phyloP scores from a whole-genome alignment of 768 basidiomycete genomes.

The Rhodotorula graminis region DNA sequence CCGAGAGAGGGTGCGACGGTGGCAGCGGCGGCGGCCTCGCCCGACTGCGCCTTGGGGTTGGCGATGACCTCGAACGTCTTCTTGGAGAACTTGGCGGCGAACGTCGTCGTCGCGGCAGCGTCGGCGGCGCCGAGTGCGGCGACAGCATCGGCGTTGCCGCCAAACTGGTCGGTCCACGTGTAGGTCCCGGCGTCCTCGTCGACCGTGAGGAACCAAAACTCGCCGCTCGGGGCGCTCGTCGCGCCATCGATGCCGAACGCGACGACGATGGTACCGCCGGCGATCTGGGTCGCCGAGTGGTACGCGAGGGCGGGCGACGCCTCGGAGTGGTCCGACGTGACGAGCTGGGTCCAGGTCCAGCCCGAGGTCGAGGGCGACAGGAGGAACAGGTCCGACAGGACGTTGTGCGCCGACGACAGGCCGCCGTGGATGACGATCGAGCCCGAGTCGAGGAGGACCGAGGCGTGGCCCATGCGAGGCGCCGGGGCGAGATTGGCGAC shows the following conservation, averaged over 20 bases:
- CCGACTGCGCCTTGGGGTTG: conserved; percentile 22
- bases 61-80: conserved; percentile 13
- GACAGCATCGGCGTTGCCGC: conserved; percentile 3
- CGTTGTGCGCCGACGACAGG: conserved; percentile 2
- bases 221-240: conserved; percentile 5
- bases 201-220: conserved; percentile 36
- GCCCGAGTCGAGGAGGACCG: conserved; percentile 13
- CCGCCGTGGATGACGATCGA: conserved; percentile 40
- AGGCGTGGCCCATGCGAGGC: conserved; percentile 37
- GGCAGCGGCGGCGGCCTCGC: not conserved
- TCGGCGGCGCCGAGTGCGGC: too few relatives aligned
- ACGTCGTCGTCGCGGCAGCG: not conserved
- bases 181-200: conserved; percentile 17
- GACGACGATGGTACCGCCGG: conserved; percentile 24
- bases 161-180: conserved; percentile 24
- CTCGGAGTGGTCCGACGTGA: conserved; percentile 17
- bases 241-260: conserved; percentile 36
- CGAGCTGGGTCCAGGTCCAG: conserved; percentile 26
- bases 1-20: not conserved
- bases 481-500: conserved; percentile 5
- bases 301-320: conserved; percentile 26
- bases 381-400: conserved; percentile 19
- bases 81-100: not conserved
- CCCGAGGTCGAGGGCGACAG: conserved; percentile 14
- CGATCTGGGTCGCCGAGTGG: conserved; percentile 29